Base-by-base conservation (phyloP, 208 protist species). In the Acanthamoeba castellanii region DNA sequence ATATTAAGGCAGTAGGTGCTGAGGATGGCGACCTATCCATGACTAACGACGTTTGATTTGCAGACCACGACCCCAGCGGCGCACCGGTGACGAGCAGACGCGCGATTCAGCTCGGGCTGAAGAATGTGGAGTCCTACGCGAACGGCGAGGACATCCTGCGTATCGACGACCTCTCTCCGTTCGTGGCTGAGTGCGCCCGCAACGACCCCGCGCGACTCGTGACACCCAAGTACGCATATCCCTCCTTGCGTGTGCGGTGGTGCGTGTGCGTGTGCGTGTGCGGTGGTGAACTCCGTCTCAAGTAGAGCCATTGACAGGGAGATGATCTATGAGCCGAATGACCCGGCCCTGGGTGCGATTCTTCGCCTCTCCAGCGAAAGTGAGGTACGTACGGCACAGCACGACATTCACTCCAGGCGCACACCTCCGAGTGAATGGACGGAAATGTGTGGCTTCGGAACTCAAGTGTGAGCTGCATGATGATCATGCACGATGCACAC, bases 51-150 rank as follows among this genome's bases (percentile, higher is more conserved):
- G 20, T 8, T 42, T 82, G 11, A 5, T 82, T 7, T 87, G 18
- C 20, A 50, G 61, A 88, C 50, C 95, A 55, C 72, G 14, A 68
- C n/a, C 94, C 52, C 57, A 97, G 81, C 95, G 95, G 95, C 85
- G 96, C 50, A 88, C 96, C 55, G 82, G 95, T 72, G 64, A 3
- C 4, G 25, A 42, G 7, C 16, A 37, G 95, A 16, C 74, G 96
- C 11, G 96, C 95, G n/a, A 96, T 97, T 37, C 96, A 97, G 72
- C 20, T 97, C 11, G 96, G 96, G 11, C 37, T 97, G 7, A 97
- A 97, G 59, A 82, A 72, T 4, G 22, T 90, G 27, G 42, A 11
- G 5, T 81, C 61, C 16, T 92, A 72, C 20, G 27, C 55, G 18
- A 70, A 59, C 32, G 93, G 74, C 32, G 89, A 96, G 13, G 68